Percentiles rank a stretch among this genome's conserved stretches.
Evolutionary conservation across 2,329 filamentous ascomycete genomes (phyloP).

Genomic region (Lasiodiplodia sp.): DNA sequence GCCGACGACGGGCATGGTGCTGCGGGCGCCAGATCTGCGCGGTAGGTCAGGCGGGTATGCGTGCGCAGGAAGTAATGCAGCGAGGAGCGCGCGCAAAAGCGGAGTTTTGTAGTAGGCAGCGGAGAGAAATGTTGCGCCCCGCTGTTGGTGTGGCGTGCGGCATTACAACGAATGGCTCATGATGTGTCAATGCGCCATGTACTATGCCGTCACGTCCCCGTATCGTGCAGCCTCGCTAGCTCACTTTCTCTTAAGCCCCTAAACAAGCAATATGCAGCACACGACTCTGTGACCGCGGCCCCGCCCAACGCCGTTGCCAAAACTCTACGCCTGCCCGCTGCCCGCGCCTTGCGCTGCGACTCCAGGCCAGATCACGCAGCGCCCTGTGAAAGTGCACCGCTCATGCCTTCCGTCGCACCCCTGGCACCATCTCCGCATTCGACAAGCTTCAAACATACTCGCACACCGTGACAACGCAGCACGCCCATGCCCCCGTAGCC

Average conservation of each 20-base stretch:
- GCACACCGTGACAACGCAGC: slow-evolving; percentile 21
- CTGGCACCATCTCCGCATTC: slow-evolving; percentile 19
- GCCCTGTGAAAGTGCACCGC: slow-evolving; percentile 3
- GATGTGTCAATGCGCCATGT: slow-evolving; percentile 7
- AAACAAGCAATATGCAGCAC: slow-evolving; percentile 4
- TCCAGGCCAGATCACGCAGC: background rate
- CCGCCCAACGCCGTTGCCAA: slow-evolving; percentile 4
- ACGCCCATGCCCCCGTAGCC: slow-evolving; percentile 21
- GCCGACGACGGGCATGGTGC: slow-evolving; percentile 86
- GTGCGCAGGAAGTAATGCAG: background rate
- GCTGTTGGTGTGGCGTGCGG: slow-evolving; percentile 12
- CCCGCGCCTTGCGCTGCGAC: background rate
- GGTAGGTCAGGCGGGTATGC: background rate
- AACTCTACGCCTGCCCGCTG: background rate
- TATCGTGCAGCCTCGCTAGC: background rate
- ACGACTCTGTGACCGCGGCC: background rate
- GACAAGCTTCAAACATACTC: slow-evolving; percentile 21
- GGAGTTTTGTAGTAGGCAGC: background rate
- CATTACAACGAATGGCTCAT: slow-evolving; percentile 5
- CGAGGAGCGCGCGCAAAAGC: slow-evolving; percentile 4
- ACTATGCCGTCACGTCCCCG: slow-evolving; percentile 19
- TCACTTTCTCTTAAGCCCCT: slow-evolving; percentile 11
- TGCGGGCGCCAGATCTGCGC: background rate
- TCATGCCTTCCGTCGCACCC: slow-evolving; percentile 25
- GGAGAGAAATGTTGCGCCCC: slow-evolving; percentile 3